Evolutionary conservation across 768 basidiomycete species (phyloP), one percentile per base, ranked within the genome.

Genomic region (Podaxis mareebaensis): DNA sequence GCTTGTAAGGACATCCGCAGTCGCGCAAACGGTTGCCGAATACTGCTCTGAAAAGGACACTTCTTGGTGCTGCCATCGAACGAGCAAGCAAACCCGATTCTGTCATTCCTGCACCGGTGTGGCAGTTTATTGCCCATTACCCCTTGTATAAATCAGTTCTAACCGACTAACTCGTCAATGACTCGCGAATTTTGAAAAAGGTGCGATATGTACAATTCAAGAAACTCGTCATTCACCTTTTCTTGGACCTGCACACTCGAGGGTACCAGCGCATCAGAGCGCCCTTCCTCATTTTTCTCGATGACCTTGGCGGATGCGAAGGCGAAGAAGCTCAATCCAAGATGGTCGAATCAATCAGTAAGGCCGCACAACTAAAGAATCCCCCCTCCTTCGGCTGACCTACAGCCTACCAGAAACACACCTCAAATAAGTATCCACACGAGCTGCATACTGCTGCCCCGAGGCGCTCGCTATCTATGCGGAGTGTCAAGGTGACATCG

Each of bases 1-100:
- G 63, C 63, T n/a, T 56, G 63, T n/a, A 42, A 57, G 56, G 22
- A 58, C 53, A 26, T 52, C 56, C 11, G 49, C 38, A 3, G 30
- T 58, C n/a, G 33, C 56, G 3, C 48, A 49, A 40, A 58, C 48
- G 4, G 15, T 64, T 26, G 57, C 46, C 56, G 26, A 38, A 17
- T 22, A 59, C 15, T 57, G 38, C 6, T 12, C 4, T n/a, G 24
- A 53, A 11, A 33, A 36, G 22, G 33, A 57, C 3, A 33, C 48
- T 48, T 8, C 63, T 64, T 4, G 63, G 63, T 26, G 57, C 56
- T 6, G 42, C 56, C 20, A 20, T 20, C 5, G 8, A 40, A 40
- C 38, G n/a, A 42, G 10, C 24, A 52, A 42, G 28, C 22, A 53
- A 61, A 22, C n/a, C 49, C 17, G 17, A 42, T 20, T n/a, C 8